Evolutionary conservation across 2,329 filamentous ascomycete species (phyloP).

Genomic region (Amauroascus niger): DNA sequence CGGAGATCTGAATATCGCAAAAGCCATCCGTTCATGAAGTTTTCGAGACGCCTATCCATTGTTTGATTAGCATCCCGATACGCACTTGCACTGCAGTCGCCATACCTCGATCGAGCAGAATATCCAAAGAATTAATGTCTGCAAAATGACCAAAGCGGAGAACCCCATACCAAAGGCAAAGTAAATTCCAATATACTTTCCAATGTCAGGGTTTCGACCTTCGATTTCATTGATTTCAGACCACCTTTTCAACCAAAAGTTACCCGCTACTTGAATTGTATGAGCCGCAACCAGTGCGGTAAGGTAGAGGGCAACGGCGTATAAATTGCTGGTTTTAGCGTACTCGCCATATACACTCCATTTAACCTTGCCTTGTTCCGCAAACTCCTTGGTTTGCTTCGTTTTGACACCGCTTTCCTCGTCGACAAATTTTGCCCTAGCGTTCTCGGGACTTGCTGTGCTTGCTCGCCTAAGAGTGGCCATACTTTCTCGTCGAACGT

Average conservation of each 20-base stretch:
- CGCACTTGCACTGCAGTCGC: conserved; percentile 1
- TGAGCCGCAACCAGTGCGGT: conserved; percentile 69
- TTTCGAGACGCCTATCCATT: conserved; percentile 69
- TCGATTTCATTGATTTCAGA: conserved; percentile 63
- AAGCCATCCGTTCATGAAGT: conserved; percentile 93
- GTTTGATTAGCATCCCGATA: conserved; percentile 8
- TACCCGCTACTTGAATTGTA: conserved; percentile 70
- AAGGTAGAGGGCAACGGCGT: conserved; percentile 73
- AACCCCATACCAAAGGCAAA: conserved; percentile 88
- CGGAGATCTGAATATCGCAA: conserved; percentile 89
- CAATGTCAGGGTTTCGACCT: conserved; percentile 63
- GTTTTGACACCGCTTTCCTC: conserved; percentile 68
- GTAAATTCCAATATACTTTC: conserved; percentile 89
- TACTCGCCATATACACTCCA: conserved; percentile 94
- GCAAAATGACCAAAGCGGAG: conserved; percentile 72
- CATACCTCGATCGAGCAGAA: conserved; percentile 94
- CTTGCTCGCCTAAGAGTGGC: conserved; percentile 80
- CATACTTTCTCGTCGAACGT: conserved; percentile 57
- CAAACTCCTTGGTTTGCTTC: conserved; percentile 75
- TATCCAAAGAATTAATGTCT: conserved; percentile 95
- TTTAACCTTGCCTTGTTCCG: conserved; percentile 94
- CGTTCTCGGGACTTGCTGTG: conserved; percentile 78
- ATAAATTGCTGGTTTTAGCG: conserved; percentile 83
- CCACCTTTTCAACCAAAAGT: conserved; percentile 91
- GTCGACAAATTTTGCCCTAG: conserved; percentile 72